Evolutionary conservation across 192 early-diverging fungal species (phyloP).

Genomic region (Backusella luteola): DNA sequence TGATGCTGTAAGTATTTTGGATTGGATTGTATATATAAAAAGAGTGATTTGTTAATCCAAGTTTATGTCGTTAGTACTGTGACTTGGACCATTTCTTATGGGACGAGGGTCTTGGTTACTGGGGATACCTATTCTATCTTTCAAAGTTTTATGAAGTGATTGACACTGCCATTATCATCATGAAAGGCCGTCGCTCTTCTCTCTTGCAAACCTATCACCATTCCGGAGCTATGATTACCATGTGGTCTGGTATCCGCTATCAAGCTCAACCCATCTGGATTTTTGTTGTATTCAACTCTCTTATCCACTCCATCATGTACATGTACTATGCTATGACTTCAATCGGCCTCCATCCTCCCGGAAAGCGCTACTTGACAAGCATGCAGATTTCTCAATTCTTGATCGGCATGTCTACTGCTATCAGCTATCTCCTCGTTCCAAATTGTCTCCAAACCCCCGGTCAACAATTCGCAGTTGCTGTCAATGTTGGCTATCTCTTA

Average conservation of each 20-base stretch:
- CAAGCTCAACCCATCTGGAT: slow-evolving; percentile 78
- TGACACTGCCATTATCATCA: slow-evolving; percentile 83
- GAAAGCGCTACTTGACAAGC: slow-evolving; percentile 76
- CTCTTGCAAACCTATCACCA: slow-evolving; percentile 87
- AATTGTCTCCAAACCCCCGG: slow-evolving; percentile 51
- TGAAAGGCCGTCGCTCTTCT: slow-evolving; percentile 75
- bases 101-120: slow-evolving; percentile 74
- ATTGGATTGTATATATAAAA: neutral
- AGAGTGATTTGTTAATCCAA: neutral
- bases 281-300: slow-evolving; percentile 82
- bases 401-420: slow-evolving; percentile 64
- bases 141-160: slow-evolving; percentile 89
- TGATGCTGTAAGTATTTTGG: slow-evolving; percentile 55
- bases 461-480: slow-evolving; percentile 56
- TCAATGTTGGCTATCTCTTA: slow-evolving; percentile 67
- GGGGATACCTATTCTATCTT: slow-evolving; percentile 85
- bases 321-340: slow-evolving; percentile 77
- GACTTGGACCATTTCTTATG: slow-evolving; percentile 64
- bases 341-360: slow-evolving; percentile 71
- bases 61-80: slow-evolving; percentile 48
- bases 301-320: slow-evolving; percentile 90
- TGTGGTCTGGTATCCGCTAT: slow-evolving; percentile 71
- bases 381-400: slow-evolving; percentile 88
- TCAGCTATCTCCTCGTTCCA: slow-evolving; percentile 65
- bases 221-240: slow-evolving; percentile 79